Conservation (phyloP, 176 grass and related monocot genomes). For the Secale cereale region DNA sequence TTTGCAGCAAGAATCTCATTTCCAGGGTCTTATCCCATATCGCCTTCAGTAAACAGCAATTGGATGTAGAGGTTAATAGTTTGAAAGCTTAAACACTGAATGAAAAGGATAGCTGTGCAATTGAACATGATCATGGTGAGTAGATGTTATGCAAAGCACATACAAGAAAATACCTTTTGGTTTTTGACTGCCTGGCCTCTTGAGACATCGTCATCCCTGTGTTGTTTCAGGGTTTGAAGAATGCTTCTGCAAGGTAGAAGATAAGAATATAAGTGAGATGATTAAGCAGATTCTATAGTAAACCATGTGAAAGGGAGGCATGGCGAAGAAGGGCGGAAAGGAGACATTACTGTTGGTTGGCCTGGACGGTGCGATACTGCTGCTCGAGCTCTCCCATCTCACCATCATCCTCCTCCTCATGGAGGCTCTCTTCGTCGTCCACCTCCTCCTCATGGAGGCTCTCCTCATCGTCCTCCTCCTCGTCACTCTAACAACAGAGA, state of each 20-base stretch:
- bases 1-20: slow-evolving; percentile 83
- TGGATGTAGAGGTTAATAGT: not conserved
- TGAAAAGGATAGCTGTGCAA: not conserved
- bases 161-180: not conserved
- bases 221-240: slow-evolving; percentile 15
- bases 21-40: slow-evolving; percentile 90
- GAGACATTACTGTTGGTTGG: not conserved
- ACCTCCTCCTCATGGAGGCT: not conserved
- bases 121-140: not conserved
- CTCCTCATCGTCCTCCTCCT: not conserved
- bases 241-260: slow-evolving; percentile 21
- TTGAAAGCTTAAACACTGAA: not conserved
- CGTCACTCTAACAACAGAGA: not conserved
- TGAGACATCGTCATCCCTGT: not conserved
- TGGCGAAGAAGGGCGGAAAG: not conserved
- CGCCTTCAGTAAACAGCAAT: slow-evolving; percentile 38
- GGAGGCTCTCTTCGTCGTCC: not conserved
- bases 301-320: not conserved
- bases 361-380: slow-evolving; percentile 13
- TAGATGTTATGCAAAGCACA: not conserved
- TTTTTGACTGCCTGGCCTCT: slow-evolving; percentile 23
- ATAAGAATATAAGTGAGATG: not conserved
- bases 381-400: slow-evolving; percentile 23
- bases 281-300: not conserved
- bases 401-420: not conserved